These are phyloP conservation scores for Fragilaria radians DNA, from an alignment of 108 stramenopile species.

Conservation along the genomic window DNA sequence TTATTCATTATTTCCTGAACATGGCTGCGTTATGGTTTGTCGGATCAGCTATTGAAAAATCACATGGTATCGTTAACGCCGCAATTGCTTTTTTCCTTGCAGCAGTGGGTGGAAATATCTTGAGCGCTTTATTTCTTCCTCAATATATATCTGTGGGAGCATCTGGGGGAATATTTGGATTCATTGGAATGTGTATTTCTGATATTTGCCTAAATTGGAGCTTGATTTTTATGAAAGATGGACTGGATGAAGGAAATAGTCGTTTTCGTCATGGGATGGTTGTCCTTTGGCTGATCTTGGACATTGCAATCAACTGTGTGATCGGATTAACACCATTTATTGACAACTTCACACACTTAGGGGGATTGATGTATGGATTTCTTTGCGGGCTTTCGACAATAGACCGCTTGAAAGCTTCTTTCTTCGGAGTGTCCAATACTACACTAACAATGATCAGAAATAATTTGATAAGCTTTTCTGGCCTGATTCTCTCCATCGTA, in stretches of 20 bases:
- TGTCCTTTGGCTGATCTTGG: constrained; percentile 61
- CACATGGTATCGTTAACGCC: constrained; percentile 68
- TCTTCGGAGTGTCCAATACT: constrained; percentile 52
- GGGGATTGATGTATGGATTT: constrained; percentile 81
- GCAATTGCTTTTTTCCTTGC: constrained; percentile 72
- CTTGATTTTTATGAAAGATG: constrained; percentile 54
- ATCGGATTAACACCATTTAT: constrained; percentile 83
- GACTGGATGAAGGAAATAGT: constrained; percentile 38
- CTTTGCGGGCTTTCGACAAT: constrained; percentile 72
- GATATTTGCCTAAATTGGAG: constrained; percentile 91
- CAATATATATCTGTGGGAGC: constrained; percentile 89
- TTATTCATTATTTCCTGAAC: constrained; percentile 93
- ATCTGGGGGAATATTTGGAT: constrained; percentile 89
- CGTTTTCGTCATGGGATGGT: constrained; percentile 30
- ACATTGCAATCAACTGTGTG: constrained; percentile 74
- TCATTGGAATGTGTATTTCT: constrained; percentile 83
- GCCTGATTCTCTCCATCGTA: constrained; percentile 59
- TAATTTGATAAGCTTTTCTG: constrained; percentile 49
- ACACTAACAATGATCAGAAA: constrained; percentile 21
- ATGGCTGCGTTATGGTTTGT: constrained; percentile 85
- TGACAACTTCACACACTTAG: constrained; percentile 84
- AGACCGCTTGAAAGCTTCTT: constrained; percentile 43
- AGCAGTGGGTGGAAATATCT: constrained; percentile 82
- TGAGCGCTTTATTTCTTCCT: constrained; percentile 88
- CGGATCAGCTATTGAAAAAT: constrained; percentile 83